Evolutionary conservation across 495 filamentous ascomycete species (phyloP), one percentile per base, ranked within the genome.

Genomic region (Paragyromitra xinjiangensis): DNA sequence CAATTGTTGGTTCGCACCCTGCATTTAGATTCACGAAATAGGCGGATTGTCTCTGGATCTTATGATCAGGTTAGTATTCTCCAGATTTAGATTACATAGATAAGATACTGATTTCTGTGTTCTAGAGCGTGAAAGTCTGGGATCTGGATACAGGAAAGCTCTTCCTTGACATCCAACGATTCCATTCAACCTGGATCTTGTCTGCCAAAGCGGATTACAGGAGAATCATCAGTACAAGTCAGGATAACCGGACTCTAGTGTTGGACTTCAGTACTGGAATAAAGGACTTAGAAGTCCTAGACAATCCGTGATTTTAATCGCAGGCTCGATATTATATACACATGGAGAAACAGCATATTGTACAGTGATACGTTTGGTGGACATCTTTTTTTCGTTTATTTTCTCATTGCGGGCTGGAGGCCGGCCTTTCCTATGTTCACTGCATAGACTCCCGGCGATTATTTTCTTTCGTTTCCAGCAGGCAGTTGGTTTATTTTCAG

Each of bases 121-220:
- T 63, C 29, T 42, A 82, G 81, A 92, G 92, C 78, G 92, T 99
- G 82, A 97, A 95, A 84, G 93, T 97, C 5, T 97, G 92, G 83
- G 92, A 97, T 78, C 89, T 93, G 78, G 88, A 90, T 59, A 90
- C 89, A 4, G 94, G 94, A 39, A 86, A 89, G 59, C 85, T 90
- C 50, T 87, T 93, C 40, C 87, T 94, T 63, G 89, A 92, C 72
- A 92, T 97, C 75, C 91, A 92, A 19, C 90, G 92, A 67, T 98
- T 93, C 93, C 95, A 97, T 50, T 91, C 91, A 16, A 97, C 93
- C 81, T 98, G 96, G 96, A 96, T 98, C 79, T 84, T 99, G 53
- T 93, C 92, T 73, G 95, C 96, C 34, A 97, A 98, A 85, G 92
- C 92, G 42, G 95, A 99, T 83, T 98, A 98, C 83, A 87, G 95